A percentile compares a stretch with the other conserved stretches of the same genome.
phyloP scores from a whole-genome alignment of 192 early-diverging fungal genomes.

The Coemansia sp. region DNA sequence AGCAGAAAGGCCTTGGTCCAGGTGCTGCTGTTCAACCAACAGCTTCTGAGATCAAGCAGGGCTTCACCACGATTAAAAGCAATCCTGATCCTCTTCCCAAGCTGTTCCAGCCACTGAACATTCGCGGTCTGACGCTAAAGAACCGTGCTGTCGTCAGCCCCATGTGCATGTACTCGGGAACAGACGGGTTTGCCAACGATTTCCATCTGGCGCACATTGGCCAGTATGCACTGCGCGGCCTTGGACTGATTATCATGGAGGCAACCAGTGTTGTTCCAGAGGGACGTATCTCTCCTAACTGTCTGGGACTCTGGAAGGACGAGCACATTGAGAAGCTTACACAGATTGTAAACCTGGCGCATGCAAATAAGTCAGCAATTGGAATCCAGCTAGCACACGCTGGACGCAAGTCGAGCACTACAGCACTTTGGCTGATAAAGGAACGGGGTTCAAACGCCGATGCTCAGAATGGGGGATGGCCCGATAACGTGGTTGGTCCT shows the following conservation, averaged over 20 bases:
- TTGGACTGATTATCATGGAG: constrained; percentile 80
- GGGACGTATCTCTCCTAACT: constrained; percentile 77
- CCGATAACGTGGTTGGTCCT: constrained; percentile 68
- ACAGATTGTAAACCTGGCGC: constrained; percentile 59
- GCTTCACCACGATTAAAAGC: constrained; percentile 16
- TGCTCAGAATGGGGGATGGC: constrained; percentile 65
- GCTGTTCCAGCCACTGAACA: constrained; percentile 69
- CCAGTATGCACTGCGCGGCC: constrained; percentile 73
- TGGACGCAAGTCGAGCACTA: constrained; percentile 71
- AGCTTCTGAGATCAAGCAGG: constrained; percentile 34
- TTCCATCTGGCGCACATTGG: constrained; percentile 67
- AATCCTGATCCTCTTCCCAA: constrained; percentile 32
- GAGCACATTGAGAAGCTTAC: constrained; percentile 63
- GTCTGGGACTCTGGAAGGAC: constrained; percentile 82
- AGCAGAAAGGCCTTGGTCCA: constrained; percentile 29
- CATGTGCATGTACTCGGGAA: constrained; percentile 80
- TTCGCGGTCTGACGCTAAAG: constrained; percentile 68
- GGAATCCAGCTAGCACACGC: constrained; percentile 85
- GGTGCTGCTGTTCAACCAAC: constrained; percentile 43
- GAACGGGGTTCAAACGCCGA: constrained; percentile 14
- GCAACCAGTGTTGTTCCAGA: constrained; percentile 71
- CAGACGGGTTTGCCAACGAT: constrained; percentile 68
- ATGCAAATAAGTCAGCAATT: constrained; percentile 59
- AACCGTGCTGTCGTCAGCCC: constrained; percentile 80
- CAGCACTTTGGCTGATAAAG: constrained; percentile 19